A percentile compares a stretch with the other conserved stretches of the same genome.
Conservation (phyloP, 805 yeast species). For the Metschnikowia cubensis region DNA sequence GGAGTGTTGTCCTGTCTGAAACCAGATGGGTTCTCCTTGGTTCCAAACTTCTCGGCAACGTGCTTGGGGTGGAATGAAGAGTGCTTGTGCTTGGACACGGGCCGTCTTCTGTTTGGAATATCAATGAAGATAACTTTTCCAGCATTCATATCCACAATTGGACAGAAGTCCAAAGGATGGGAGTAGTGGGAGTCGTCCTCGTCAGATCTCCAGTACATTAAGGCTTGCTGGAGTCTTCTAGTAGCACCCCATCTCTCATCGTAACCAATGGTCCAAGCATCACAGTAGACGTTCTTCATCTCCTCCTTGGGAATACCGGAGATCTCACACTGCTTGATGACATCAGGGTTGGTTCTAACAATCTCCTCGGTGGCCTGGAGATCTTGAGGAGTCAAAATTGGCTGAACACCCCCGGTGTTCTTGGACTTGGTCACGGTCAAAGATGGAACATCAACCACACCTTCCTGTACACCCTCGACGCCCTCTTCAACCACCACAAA, state of each 20-base stretch:
- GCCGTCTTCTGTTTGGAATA: slow-evolving; percentile 71
- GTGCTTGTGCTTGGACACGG: slow-evolving; percentile 63
- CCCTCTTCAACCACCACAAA: slow-evolving; percentile 59
- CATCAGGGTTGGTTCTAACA: slow-evolving; percentile 66
- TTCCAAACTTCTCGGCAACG: slow-evolving; percentile 56
- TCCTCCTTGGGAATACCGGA: slow-evolving; percentile 64
- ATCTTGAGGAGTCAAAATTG: slow-evolving; percentile 70
- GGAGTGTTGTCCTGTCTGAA: slow-evolving; percentile 64
- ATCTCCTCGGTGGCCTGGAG: slow-evolving; percentile 58
- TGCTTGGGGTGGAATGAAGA: slow-evolving; percentile 68
- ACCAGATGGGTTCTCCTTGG: slow-evolving; percentile 40
- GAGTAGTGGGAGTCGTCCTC: slow-evolving; percentile 76
- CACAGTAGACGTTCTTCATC: slow-evolving; percentile 59
- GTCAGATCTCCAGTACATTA: slow-evolving; percentile 69
- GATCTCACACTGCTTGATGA: slow-evolving; percentile 66
- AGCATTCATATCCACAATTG: slow-evolving; percentile 72
- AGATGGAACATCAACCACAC: slow-evolving; percentile 56
- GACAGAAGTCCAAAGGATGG: slow-evolving; percentile 78
- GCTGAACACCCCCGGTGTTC: slow-evolving; percentile 60
- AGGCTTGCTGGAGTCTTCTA: slow-evolving; percentile 73
- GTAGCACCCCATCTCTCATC: slow-evolving; percentile 78
- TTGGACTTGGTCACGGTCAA: slow-evolving; percentile 45
- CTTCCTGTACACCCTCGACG: slow-evolving; percentile 63
- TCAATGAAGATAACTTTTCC: slow-evolving; percentile 69
- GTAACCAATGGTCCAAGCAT: slow-evolving; percentile 68